Percentiles rank a stretch among this genome's conserved stretches.
These are phyloP conservation scores for Pseudocercospora vitis DNA, from an alignment of 2,329 filamentous ascomycete genomes.

Conservation along the genomic window DNA sequence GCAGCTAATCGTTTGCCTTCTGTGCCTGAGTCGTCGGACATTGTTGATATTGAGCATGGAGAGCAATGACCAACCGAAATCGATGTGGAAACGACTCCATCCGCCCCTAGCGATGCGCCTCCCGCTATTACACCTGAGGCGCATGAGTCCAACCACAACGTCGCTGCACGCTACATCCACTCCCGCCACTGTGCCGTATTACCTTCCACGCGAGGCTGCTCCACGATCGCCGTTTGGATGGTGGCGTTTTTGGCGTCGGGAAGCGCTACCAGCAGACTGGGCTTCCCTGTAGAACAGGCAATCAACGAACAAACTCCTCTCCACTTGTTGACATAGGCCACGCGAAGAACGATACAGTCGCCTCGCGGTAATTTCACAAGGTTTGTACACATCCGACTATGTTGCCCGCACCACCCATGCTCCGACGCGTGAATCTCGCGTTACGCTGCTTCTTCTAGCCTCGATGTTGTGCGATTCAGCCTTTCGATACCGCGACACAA, in stretches of 20 bases:
- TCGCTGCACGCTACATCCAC: background rate
- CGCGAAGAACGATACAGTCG: background rate
- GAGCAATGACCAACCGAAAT: background rate
- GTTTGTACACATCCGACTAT: constrained; percentile 12
- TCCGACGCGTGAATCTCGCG: constrained; percentile 12
- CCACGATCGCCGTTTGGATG: background rate
- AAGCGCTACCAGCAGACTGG: background rate
- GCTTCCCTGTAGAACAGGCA: background rate
- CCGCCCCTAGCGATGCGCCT: background rate
- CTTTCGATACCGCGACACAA: constrained; percentile 12
- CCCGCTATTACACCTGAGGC: background rate
- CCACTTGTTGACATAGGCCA: background rate
- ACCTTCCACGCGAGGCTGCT: background rate
- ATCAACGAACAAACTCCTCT: background rate
- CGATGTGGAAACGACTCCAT: background rate
- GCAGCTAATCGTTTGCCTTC: background rate
- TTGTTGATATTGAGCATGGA: background rate
- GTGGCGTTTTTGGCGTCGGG: constrained; percentile 4
- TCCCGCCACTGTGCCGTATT: constrained; percentile 1
- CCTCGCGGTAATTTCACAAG: constrained; percentile 18
- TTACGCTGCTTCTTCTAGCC: background rate
- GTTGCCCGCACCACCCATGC: constrained; percentile 12
- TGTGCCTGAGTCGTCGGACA: background rate
- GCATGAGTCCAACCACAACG: background rate
- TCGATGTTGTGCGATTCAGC: background rate